Evolutionary conservation across 2,329 filamentous ascomycete genomes (phyloP).

Genomic region (Xylogone sp.): DNA sequence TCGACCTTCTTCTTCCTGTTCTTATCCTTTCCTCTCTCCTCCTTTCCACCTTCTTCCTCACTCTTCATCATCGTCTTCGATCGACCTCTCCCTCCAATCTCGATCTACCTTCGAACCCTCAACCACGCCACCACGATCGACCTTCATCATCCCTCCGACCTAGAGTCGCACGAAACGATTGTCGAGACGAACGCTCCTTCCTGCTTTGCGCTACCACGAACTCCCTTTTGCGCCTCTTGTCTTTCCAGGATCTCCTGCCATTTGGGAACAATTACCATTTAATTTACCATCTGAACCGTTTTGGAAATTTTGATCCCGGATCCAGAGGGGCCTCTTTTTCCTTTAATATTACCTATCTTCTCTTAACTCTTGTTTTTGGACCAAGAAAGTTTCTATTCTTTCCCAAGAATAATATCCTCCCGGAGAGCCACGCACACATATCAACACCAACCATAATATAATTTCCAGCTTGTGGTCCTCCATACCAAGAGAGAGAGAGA

Average conservation of each 20-base stretch:
- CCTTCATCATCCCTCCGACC: background rate
- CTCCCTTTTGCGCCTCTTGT: background rate
- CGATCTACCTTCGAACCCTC: background rate
- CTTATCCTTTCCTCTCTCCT: constrained; percentile 11
- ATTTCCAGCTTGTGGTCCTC: background rate
- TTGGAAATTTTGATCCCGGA: constrained; percentile 4
- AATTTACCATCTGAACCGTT: constrained; percentile 3
- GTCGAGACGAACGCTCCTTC: background rate
- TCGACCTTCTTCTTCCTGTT: constrained; percentile 8
- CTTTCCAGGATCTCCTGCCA: background rate
- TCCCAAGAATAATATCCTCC: background rate
- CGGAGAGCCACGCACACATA: background rate
- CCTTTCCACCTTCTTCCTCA: constrained; percentile 14
- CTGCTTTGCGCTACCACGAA: background rate
- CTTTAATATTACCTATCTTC: constrained; percentile 12
- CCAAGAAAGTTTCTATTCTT: constrained; percentile 3
- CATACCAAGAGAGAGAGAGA: constrained; percentile 3
- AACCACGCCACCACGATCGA: no score
- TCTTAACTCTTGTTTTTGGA: constrained; percentile 20
- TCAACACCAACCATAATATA: no score
- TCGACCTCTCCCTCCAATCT: constrained; percentile 6
- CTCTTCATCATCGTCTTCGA: constrained; percentile 13
- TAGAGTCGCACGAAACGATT: background rate
- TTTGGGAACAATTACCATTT: constrained; percentile 4
- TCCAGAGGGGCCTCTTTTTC: constrained; percentile 1